Base-by-base conservation (phyloP, 768 basidiomycete species). In the Suillus sp. region DNA sequence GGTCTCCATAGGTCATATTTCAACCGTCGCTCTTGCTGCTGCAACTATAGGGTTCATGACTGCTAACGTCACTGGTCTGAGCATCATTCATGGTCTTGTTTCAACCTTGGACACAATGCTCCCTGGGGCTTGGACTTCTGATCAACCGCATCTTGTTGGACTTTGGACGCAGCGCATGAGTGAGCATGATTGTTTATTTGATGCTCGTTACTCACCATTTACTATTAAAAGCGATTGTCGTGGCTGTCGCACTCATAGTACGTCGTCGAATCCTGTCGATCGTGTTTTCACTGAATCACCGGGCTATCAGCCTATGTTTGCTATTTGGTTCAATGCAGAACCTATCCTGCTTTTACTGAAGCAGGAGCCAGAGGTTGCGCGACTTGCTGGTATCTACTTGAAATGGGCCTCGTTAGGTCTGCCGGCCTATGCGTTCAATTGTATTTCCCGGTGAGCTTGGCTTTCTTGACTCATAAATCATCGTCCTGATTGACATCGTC, bases 71-170 rank as follows among this genome's bases (percentile, higher is more conserved):
- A 68, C 68, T 40, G 74, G 74, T 32, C 65, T 79, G 43, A 91
- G 90, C 66, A 87, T 96, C 60, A 81, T 95, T 16, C 90, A 91
- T 68, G 94, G 95, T 7, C 87, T 96, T 68, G 80, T 87, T 25
- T 90, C 90, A 63, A 89, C 93, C 0, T 84, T 99, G 37, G 97
- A 99, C 72, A 96, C 96, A 0, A 83, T 99, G 71, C 84, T 98
- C 2, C 96, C 97, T 0, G 86, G 92, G 47, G 95, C 96, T 11
- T 99, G 92, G 95, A 96, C 97, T 0, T 95, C 93, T 3, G 72
- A 84, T 3, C 86, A 92, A 30, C 96, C 96, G 0, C 80, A 88
- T 5, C 80, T 93, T 0, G 94, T 98, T 14, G 95, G 95, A 4
- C 81, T 96, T 2, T 96, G 95, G 95, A 78, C 90, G 14, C 93